These are phyloP conservation scores for Marchantia polymorpha DNA, from an alignment of 225 moss, liverwort and hornwort genomes.

Conservation along the genomic window DNA sequence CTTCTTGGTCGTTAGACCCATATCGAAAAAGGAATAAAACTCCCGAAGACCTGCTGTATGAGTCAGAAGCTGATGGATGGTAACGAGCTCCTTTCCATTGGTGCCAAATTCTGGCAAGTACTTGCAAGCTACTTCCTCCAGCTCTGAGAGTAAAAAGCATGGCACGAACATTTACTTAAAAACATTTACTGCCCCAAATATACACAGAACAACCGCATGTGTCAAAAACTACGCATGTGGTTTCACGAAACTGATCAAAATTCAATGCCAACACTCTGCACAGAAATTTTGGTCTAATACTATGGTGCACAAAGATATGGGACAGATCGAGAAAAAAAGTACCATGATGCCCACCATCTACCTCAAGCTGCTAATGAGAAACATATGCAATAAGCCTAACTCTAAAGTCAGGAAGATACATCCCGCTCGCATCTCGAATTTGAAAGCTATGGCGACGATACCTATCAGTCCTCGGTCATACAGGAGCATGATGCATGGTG, in stretches of 20 bases:
- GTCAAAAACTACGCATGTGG: background rate
- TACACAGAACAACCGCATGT: background rate
- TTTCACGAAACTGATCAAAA: background rate
- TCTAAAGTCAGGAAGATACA: background rate
- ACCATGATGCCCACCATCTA: background rate
- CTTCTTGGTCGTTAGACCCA: conserved; percentile 56
- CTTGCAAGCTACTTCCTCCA: conserved; percentile 66
- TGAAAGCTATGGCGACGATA: conserved; percentile 20
- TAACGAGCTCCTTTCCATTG: conserved; percentile 67
- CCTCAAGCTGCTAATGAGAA: background rate
- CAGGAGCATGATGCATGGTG: conserved; percentile 71
- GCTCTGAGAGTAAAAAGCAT: conserved; percentile 33
- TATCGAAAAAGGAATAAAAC: conserved; percentile 70
- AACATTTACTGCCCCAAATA: background rate
- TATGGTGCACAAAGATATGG: background rate
- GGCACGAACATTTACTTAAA: background rate
- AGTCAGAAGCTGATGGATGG: conserved; percentile 57
- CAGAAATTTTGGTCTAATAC: background rate
- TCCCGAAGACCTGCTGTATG: conserved; percentile 73
- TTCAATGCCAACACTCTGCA: background rate
- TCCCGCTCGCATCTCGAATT: background rate
- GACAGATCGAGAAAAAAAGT: background rate
- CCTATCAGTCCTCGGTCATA: conserved; percentile 68
- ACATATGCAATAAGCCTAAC: background rate
- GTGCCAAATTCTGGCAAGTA: conserved; percentile 69